phyloP scores from a whole-genome alignment of 108 stramenopile genomes.

The Fragilaria crotonensis region DNA sequence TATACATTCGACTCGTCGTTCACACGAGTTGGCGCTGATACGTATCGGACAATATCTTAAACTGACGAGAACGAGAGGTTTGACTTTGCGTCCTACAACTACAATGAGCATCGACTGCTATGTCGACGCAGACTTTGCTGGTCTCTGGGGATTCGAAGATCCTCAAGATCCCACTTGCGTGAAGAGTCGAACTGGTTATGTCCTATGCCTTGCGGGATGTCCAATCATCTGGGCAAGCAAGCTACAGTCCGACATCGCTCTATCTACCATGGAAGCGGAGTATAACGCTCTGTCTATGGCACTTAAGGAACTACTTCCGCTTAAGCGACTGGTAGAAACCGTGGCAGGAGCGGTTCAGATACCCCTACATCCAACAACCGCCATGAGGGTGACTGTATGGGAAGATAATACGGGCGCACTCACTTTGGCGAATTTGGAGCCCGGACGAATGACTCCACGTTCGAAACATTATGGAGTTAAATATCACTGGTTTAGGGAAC shows the following conservation, averaged over 20 bases:
- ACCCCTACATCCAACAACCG: not conserved
- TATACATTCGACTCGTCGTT: slow-evolving; percentile 2
- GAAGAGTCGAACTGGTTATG: slow-evolving; percentile 31
- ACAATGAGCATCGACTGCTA: slow-evolving; percentile 23
- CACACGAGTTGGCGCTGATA: slow-evolving; percentile 8
- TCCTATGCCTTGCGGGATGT: slow-evolving; percentile 14
- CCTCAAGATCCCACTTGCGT: slow-evolving; percentile 14
- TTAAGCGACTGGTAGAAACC: slow-evolving; percentile 12
- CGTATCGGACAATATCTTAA: slow-evolving; percentile 17
- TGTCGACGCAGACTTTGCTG: slow-evolving; percentile 35
- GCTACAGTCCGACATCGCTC: slow-evolving; percentile 38
- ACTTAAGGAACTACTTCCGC: slow-evolving; percentile 28
- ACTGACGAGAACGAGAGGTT: slow-evolving; percentile 30
- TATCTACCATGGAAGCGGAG: slow-evolving; percentile 39
- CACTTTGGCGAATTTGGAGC: slow-evolving; percentile 16
- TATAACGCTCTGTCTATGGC: slow-evolving; percentile 36
- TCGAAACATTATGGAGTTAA: slow-evolving; percentile 41
- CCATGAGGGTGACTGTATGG: slow-evolving; percentile 19
- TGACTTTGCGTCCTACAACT: slow-evolving; percentile 17
- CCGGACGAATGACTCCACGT: slow-evolving; percentile 28
- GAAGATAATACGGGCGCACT: slow-evolving; percentile 49
- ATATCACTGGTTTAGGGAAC: slow-evolving; percentile 42
- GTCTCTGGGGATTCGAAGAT: slow-evolving; percentile 18
- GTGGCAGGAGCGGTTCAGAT: slow-evolving; percentile 3
- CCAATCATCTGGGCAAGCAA: slow-evolving; percentile 28